Conservation (phyloP, 805 yeast species). For the Komagataella mondaviorum region DNA sequence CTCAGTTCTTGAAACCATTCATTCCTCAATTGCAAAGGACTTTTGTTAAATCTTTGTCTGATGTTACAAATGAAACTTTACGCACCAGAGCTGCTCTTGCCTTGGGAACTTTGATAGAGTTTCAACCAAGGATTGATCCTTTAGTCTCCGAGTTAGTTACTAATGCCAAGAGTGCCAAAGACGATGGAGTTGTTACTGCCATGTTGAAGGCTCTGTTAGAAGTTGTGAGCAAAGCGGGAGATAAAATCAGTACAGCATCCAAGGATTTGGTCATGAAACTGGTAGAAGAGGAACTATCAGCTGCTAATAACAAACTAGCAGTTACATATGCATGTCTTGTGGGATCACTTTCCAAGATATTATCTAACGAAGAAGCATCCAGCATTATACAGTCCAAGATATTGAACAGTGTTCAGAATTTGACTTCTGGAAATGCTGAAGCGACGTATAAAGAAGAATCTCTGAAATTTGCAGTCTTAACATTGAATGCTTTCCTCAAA, state of each 20-base stretch:
- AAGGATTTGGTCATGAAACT: conserved; percentile 54
- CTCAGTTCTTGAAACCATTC: conserved; percentile 86
- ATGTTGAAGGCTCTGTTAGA: conserved; percentile 77
- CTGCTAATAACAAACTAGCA: conserved; percentile 39
- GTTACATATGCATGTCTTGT: conserved; percentile 68
- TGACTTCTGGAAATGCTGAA: neutral
- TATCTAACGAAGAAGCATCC: conserved; percentile 50
- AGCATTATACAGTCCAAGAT: conserved; percentile 48
- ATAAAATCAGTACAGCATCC: conserved; percentile 61
- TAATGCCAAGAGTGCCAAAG: conserved; percentile 57
- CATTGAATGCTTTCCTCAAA: conserved; percentile 68
- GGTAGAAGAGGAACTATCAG: conserved; percentile 56
- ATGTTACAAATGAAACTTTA: conserved; percentile 56
- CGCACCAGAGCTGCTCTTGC: conserved; percentile 84
- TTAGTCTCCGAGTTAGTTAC: conserved; percentile 70
- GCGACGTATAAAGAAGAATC: conserved; percentile 15
- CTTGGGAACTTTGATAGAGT: conserved; percentile 72
- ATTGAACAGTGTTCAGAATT: conserved; percentile 12
- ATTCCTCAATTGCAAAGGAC: conserved; percentile 97
- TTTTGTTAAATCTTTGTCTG: conserved; percentile 82
- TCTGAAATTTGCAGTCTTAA: conserved; percentile 48
- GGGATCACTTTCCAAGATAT: conserved; percentile 61
- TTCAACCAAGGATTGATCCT: conserved; percentile 91
- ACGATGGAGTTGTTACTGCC: conserved; percentile 66
- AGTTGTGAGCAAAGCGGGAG: conserved; percentile 70